Percentiles rank a stretch among this genome's conserved stretches.
Evolutionary conservation across 1,284 basidiomycete species (phyloP).

Genomic region (Mycosarcoma mackinlayi): DNA sequence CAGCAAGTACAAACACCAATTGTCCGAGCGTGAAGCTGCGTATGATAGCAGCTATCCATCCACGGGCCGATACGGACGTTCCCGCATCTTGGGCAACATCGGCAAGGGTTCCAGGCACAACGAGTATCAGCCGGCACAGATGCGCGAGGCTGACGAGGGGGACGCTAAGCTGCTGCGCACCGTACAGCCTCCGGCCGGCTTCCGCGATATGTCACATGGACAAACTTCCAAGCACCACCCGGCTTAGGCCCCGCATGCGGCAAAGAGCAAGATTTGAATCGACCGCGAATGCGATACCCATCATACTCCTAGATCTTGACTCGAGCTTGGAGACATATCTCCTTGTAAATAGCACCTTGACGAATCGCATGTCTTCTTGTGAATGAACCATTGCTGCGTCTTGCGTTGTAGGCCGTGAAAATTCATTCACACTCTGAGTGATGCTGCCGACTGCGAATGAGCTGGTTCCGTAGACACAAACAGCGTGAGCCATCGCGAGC

Average conservation of each 20-base stretch:
- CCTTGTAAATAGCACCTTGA: too few species aligned
- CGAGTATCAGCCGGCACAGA: constrained; percentile 3
- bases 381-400: too few species aligned
- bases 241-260: background rate
- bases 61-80: background rate
- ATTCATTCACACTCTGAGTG: too few species aligned
- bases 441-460: too few species aligned
- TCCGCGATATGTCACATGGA: background rate
- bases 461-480: too few species aligned
- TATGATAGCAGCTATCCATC: background rate
- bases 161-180: constrained; percentile 5
- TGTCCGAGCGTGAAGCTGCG: constrained; percentile 9
- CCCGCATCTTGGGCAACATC: constrained; percentile 10
- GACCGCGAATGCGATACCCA: background rate
- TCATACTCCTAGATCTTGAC: too few species aligned
- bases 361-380: too few species aligned
- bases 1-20: constrained; percentile 30
- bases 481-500: too few species aligned
- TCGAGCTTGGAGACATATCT: too few species aligned
- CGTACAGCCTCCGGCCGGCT: constrained; percentile 9
- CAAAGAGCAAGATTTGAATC: constrained; percentile 1
- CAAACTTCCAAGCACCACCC: background rate
- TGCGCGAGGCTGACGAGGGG: constrained; percentile 5
- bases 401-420: too few species aligned
- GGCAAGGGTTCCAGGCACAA: constrained; percentile 8